These are phyloP conservation scores for Galerina marginata DNA, from an alignment of 768 basidiomycete species.

Conservation along the genomic window DNA sequence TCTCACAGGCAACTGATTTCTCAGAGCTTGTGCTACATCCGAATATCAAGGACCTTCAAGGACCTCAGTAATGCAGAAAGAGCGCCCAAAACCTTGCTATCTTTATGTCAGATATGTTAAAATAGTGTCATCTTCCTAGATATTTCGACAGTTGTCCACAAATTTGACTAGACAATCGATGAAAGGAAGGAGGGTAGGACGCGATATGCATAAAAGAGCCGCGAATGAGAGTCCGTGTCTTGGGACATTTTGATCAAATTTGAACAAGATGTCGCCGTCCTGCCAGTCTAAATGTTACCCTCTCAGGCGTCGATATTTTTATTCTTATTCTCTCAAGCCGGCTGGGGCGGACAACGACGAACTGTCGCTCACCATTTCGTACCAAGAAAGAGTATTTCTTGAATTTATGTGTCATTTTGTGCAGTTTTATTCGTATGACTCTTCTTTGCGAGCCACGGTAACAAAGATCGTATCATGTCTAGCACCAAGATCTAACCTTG, in stretches of 20 bases:
- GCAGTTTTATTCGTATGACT: no score
- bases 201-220: no score
- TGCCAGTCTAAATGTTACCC: neutral
- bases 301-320: neutral
- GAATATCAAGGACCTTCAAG: slow-evolving; percentile 2
- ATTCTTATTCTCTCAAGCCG: neutral
- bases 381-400: no score
- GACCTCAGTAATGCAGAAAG: neutral
- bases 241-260: neutral
- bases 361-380: no score
- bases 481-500: slow-evolving; percentile 2
- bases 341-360: no score
- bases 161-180: no score
- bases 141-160: no score
- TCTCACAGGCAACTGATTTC: slow-evolving; percentile 14
- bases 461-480: no score
- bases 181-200: no score
- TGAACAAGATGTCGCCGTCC: neutral
- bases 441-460: no score
- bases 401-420: no score
- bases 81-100: slow-evolving; percentile 2
- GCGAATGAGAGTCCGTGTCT: neutral
- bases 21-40: slow-evolving; percentile 5
- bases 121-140: no score
- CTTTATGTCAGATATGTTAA: neutral